Base-by-base conservation (phyloP, 2,329 filamentous ascomycete species). In the Phaeosphaeriaceae sp. region DNA sequence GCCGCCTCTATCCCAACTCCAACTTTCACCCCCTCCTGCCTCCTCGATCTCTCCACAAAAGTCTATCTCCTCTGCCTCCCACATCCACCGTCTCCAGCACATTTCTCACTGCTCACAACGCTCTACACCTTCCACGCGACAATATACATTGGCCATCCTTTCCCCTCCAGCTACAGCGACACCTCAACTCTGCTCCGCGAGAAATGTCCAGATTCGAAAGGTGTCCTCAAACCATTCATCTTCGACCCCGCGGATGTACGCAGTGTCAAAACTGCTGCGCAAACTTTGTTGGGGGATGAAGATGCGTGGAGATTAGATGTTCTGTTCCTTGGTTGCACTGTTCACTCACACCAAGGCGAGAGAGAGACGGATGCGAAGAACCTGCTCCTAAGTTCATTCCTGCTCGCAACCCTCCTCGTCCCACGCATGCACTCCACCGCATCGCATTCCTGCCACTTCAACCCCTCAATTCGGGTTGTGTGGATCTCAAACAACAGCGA, bases 61-160 rank as follows among this genome's bases (percentile, higher is more conserved):
- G 80, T 85, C 35, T 81, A 80, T 72, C 77, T 88, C 61, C 79
- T 88, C 24, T 87, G 75, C 22, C 1, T 15, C 15, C 9, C 26
- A 28, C 26, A 2, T 81, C 81, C 21, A 80, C 78, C 35, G 75
- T 32, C 79, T 43, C 67, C 79, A 1, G 79, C 79, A 49, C 84
- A 84, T 19, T 79, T 81, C 47, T 80, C 84, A 59, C 77, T 87
- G 21, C 77, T 77, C 46, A 80, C 79, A 49, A 81, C 87, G 13
- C 78, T 88, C 30, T 88, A 87, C 72, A 68, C 71, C 35, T 80
- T 80, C 28, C 82, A 85, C 55, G 85, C 81, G 26, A 85, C 77
- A 1, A 80, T 88, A 22, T 87, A 86, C 71, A 73, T 86, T 24
- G 83, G 83, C 64, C 75, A 32, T 69, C 77, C 24, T 61, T 82